These are phyloP conservation scores for Pistacia vera DNA, from an alignment of 345 rosid species.

Conservation along the genomic window DNA sequence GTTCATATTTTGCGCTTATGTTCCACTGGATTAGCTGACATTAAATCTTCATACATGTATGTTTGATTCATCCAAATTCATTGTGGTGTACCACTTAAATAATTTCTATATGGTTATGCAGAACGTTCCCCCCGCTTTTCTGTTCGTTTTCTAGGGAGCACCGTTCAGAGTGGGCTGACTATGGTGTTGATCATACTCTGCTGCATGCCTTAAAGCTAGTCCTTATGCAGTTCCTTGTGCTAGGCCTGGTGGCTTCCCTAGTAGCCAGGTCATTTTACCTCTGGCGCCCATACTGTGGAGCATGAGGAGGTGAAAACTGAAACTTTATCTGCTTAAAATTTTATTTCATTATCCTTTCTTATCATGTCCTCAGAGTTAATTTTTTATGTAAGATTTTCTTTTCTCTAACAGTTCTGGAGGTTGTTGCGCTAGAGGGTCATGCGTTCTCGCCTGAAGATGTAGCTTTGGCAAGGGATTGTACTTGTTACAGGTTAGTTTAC, in stretches of 20 bases:
- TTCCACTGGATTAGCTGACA: not conserved
- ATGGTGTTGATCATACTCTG: conserved; percentile 88
- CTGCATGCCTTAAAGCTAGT: conserved; percentile 77
- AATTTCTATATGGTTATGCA: conserved; percentile 28
- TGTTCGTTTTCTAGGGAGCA: conserved; percentile 97
- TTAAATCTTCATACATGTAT: not conserved
- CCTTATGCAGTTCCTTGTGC: conserved; percentile 87
- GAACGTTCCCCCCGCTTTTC: conserved; percentile 91
- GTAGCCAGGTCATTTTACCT: conserved; percentile 89
- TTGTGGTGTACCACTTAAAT: not conserved
- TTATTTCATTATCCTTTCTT: conserved; percentile 9
- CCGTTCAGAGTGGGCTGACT: conserved; percentile 98
- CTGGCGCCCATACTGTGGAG: conserved; percentile 90
- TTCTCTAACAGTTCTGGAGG: conserved; percentile 71
- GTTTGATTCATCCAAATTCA: not conserved
- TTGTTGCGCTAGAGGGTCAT: conserved; percentile 87
- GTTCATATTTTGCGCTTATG: not conserved
- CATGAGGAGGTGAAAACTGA: conserved; percentile 79
- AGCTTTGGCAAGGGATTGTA: conserved; percentile 89
- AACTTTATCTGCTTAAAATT: not conserved
- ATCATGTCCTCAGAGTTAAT: not conserved
- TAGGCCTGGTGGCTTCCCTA: conserved; percentile 87
- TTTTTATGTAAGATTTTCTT: not conserved
- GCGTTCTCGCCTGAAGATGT: conserved; percentile 92
- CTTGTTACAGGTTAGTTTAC: conserved; percentile 69